Evolutionary conservation across 306 rosid species (phyloP), one percentile per base, ranked within the genome.

Genomic region (Lathyrus aphaca): DNA sequence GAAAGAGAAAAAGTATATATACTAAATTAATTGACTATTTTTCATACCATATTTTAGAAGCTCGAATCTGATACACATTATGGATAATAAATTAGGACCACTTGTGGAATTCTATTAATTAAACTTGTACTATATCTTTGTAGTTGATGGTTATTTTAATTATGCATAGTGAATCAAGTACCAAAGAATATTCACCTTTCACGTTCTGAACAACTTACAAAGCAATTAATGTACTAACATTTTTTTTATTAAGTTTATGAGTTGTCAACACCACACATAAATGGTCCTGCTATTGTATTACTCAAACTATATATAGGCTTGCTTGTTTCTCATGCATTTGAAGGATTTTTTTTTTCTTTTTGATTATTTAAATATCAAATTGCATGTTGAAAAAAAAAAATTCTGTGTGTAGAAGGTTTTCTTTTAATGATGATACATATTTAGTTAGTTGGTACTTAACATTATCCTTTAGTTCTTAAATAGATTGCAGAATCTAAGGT

Each of bases 161-260:
- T 51, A 10, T 10, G 59, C 11, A 50, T 50, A 50, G 58, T 51
- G 8, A 19, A 49, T 40, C 32, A 40, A 53, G 56, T 17, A 40
- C 37, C 58, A 76, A 62, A 61, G 75, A 69, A 68, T 76, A 69
- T 61, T 37, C 67, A 61, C 67, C 65, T 37, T 69, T 61, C 80
- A 69, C 75, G 48, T 50, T 14, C 13, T 40, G 49, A 55, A 49
- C 12, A 50, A 32, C 61, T 32, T 32, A 7, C 10, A 25, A 58
- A n/a, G 58, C 42, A 57, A 56, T 1, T n/a, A 57, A 56, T 0
- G 10, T 54, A n/a, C n/a, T n/a, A 55, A 10, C 56, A 40, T 25
- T 37, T 14, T 37, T 14, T 64, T 8, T 64, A 25, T 53, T 40
- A 23, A 61, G 25, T 45, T 11, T 35, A 6, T 58, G 74, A 75